Evolutionary conservation across 2,329 filamentous ascomycete genomes (phyloP).

Genomic region (Alternaria angustiovoidea): DNA sequence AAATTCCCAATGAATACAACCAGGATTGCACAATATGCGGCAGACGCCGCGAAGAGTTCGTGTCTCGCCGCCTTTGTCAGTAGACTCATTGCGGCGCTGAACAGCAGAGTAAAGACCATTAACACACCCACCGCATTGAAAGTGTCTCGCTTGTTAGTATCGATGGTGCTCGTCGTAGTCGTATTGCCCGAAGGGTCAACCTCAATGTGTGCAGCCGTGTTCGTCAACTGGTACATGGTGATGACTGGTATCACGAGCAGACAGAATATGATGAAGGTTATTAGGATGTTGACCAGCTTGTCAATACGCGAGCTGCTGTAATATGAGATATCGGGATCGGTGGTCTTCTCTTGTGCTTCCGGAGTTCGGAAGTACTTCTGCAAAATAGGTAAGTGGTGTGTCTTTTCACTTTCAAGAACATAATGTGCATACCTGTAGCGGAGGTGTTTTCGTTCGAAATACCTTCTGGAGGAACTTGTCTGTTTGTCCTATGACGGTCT

Average conservation of each 20-base stretch:
- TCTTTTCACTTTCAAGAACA: background rate
- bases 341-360: conserved; percentile 50
- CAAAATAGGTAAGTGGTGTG: background rate
- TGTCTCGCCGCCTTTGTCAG: conserved; percentile 49
- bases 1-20: conserved; percentile 54
- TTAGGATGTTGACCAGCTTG: conserved; percentile 52
- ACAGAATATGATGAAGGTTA: conserved; percentile 55
- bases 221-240: conserved; percentile 51
- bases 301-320: conserved; percentile 52
- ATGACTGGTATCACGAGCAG: conserved; percentile 53
- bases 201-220: conserved; percentile 12
- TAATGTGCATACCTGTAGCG: conserved; percentile 32
- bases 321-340: conserved; percentile 44
- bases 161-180: background rate
- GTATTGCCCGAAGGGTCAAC: background rate
- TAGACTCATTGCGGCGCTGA: conserved; percentile 49
- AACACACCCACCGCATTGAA: conserved; percentile 54
- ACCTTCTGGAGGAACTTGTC: conserved; percentile 35
- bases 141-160: conserved; percentile 36
- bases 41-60: conserved; percentile 51
- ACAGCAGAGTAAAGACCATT: conserved; percentile 53
- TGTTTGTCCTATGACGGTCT: conserved; percentile 40
- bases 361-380: conserved; percentile 51
- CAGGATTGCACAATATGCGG: conserved; percentile 51
- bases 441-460: conserved; percentile 30